A percentile compares a stretch with the other conserved stretches of the same genome.
phyloP scores from a whole-genome alignment of 345 rosid genomes.

The Corchorus olitorius region DNA sequence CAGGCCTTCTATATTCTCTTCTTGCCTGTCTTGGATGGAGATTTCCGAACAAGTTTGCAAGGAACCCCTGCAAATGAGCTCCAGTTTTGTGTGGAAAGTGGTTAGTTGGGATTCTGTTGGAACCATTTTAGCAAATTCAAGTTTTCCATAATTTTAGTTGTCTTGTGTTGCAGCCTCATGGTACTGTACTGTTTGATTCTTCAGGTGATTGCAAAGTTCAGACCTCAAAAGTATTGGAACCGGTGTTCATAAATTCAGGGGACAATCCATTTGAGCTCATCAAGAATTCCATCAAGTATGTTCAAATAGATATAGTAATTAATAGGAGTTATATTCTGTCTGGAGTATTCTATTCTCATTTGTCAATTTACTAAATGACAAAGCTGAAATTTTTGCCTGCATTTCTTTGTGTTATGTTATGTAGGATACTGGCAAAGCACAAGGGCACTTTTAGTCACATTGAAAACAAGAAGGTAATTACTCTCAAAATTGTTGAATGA shows the following conservation, averaged over 20 bases:
- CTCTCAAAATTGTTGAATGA: neutral
- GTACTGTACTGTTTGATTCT: slow-evolving; percentile 11
- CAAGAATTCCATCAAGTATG: slow-evolving; percentile 55
- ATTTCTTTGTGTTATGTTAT: neutral
- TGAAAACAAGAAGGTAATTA: slow-evolving; percentile 55
- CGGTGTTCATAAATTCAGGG: slow-evolving; percentile 56
- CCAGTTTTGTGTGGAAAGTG: slow-evolving; percentile 64
- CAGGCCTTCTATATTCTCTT: slow-evolving; percentile 43
- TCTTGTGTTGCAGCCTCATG: neutral
- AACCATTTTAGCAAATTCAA: neutral
- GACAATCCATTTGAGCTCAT: slow-evolving; percentile 62
- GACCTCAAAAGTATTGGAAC: slow-evolving; percentile 39
- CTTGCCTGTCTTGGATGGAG: slow-evolving; percentile 62
- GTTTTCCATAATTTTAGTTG: neutral
- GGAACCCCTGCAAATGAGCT: slow-evolving; percentile 56
- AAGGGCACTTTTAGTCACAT: slow-evolving; percentile 58
- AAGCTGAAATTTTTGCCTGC: neutral
- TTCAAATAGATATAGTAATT: neutral
- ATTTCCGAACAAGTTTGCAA: slow-evolving; percentile 53
- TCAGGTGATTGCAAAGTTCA: slow-evolving; percentile 56
- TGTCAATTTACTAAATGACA: too few relatives aligned
- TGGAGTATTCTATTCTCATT: neutral
- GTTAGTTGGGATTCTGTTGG: slow-evolving; percentile 21
- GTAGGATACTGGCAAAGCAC: slow-evolving; percentile 58
- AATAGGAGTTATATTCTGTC: neutral